Base-by-base conservation (phyloP, 2,329 filamentous ascomycete species). In the Penicillium sp. region DNA sequence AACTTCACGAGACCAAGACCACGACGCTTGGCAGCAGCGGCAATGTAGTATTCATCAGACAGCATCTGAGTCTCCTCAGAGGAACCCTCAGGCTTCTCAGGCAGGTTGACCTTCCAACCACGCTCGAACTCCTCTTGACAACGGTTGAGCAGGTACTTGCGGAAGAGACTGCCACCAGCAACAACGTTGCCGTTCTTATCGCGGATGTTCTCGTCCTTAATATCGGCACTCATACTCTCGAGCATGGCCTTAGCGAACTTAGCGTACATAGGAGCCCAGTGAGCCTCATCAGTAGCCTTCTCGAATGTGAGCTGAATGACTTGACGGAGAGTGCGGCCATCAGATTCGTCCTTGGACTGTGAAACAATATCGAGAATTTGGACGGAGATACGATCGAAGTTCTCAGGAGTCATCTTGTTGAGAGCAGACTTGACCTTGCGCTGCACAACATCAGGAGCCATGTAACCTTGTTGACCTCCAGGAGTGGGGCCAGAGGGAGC, bases 381-480 rank as follows among this genome's bases (percentile, higher is more conserved):
- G 61, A 93, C 90, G 7, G 95, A 87, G 66, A 99, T 96, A 80
- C 89, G 92, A 74, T 96, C 93, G 69, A 99, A 99, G 73, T 98
- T 99, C 80, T 99, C 95, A 0, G 95, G 95, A 0, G 95, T 98
- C 95, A 99, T 98, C 89, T 99, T 99, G 87, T 99, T 99, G 69
- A 99, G 82, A 60, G 91, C 91, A 63, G 92, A 90, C 88, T 99
- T 99, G 75, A 99, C 95, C 88, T 99, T 99, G 67, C 93, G 89
- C 81, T 99, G 95, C 57, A 99, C 95, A 82, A 95, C 87, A 68
- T 93, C 91, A 25, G 95, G 93, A 64, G 96, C 87, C 79, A 98
- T 85, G 68, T 91, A 83, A 50, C 80, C 80, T 5, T 10, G 4
- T 9, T 81, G 80, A 55, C 78, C 79, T 61, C 79, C 80, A 65